Evolutionary conservation across 345 rosid genomes (phyloP).

Genomic region (Hevea brasiliensis): DNA sequence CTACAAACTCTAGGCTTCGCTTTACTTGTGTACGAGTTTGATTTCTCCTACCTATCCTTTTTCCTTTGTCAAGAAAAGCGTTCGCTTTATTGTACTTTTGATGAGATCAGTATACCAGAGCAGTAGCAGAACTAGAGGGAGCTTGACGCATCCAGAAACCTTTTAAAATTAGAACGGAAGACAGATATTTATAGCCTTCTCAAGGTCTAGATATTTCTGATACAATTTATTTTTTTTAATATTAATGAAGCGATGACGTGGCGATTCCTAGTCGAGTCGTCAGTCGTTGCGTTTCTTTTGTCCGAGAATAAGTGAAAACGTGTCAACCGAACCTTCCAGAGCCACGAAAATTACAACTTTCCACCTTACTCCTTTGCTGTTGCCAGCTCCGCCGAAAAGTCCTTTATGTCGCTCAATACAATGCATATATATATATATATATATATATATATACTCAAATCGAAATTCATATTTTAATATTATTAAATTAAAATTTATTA

Average conservation of each 20-base stretch:
- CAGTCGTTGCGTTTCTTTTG: not conserved
- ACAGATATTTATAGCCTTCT: conserved; percentile 42
- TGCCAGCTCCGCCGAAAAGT: not conserved
- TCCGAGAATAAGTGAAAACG: not conserved
- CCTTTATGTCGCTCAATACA: conserved; percentile 11
- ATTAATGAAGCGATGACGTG: conserved; percentile 14
- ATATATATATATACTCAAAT: no score
- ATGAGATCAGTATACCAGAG: not conserved
- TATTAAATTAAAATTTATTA: no score
- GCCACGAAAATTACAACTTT: not conserved
- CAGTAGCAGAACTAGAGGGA: not conserved
- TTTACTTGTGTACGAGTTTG: not conserved
- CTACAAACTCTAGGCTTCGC: not conserved
- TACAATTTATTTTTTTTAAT: not conserved
- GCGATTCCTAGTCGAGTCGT: not conserved
- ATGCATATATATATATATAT: no score
- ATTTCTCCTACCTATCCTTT: not conserved
- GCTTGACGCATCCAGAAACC: not conserved
- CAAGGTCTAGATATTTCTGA: conserved; percentile 57
- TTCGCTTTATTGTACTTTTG: not conserved
- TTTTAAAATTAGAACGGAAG: fast-evolving
- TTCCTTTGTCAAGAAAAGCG: not conserved
- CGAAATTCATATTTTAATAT: no score
- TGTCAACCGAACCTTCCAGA: conserved; percentile 35
- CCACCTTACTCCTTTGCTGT: not conserved